A percentile compares a stretch with the other conserved stretches of the same genome.
These are phyloP conservation scores for Lactuca saligna DNA, from an alignment of 129 eudicot genomes.

Conservation along the genomic window DNA sequence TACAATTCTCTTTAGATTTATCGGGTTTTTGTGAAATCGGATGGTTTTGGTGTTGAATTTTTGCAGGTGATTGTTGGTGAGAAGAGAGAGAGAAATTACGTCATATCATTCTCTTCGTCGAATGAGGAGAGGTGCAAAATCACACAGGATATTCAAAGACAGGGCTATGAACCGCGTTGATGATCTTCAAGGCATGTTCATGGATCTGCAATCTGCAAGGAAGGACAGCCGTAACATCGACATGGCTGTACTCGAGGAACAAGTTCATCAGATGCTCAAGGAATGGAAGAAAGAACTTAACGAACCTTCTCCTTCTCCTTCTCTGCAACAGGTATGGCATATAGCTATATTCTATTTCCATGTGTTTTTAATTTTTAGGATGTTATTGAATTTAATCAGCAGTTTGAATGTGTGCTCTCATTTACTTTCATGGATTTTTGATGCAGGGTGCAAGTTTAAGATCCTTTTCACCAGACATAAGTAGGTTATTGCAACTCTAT, in stretches of 20 bases:
- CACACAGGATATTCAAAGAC: slow-evolving; percentile 68
- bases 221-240: slow-evolving; percentile 74
- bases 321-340: slow-evolving; percentile 43
- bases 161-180: slow-evolving; percentile 77
- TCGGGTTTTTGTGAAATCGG: slow-evolving; percentile 4
- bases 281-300: slow-evolving; percentile 84
- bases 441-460: slow-evolving; percentile 57
- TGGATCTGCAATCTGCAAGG: slow-evolving; percentile 70
- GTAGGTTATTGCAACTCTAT: slow-evolving; percentile 53
- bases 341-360: neutral
- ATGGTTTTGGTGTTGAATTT: slow-evolving; percentile 13
- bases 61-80: slow-evolving; percentile 20
- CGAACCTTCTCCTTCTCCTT: slow-evolving; percentile 77
- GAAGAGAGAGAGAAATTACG: slow-evolving; percentile 12
- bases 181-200: slow-evolving; percentile 73
- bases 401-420: slow-evolving; percentile 1
- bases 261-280: slow-evolving; percentile 79
- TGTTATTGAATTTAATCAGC: neutral
- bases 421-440: neutral
- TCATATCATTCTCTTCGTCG: slow-evolving; percentile 3
- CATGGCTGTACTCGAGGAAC: slow-evolving; percentile 67
- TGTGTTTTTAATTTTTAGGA: neutral
- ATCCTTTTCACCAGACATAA: slow-evolving; percentile 48
- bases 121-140: slow-evolving; percentile 49
- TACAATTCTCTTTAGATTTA: slow-evolving; percentile 2